phyloP scores from a whole-genome alignment of 2,329 filamentous ascomycete genomes.

The Claviceps spartinae region DNA sequence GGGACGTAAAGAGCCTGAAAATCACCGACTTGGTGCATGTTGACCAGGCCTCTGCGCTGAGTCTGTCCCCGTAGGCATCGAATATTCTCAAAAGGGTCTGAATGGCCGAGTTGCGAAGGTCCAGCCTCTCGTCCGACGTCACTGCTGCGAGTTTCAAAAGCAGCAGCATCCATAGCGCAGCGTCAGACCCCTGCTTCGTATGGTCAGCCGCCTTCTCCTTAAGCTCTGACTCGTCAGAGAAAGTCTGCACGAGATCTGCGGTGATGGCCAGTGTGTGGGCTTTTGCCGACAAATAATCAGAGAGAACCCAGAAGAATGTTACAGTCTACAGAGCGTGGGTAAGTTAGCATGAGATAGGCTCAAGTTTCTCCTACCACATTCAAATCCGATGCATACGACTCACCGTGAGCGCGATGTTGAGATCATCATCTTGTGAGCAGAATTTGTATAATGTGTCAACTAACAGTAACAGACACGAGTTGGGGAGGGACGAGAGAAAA shows the following conservation, averaged over 20 bases:
- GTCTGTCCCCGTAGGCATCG: slow-evolving; percentile 73
- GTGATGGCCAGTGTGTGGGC: slow-evolving; percentile 45
- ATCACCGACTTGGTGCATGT: slow-evolving; percentile 70
- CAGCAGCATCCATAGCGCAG: slow-evolving; percentile 67
- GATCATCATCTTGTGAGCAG: slow-evolving; percentile 75
- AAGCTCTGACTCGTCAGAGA: slow-evolving; percentile 34
- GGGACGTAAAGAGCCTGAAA: slow-evolving; percentile 60
- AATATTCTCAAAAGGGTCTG: slow-evolving; percentile 87
- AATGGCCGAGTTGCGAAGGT: slow-evolving; percentile 75
- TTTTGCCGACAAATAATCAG: slow-evolving; percentile 63
- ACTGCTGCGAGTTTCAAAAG: slow-evolving; percentile 58
- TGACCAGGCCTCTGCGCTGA: slow-evolving; percentile 68
- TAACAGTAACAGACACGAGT: slow-evolving; percentile 59
- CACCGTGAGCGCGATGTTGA: slow-evolving; percentile 89
- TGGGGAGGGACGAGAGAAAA: slow-evolving; percentile 63
- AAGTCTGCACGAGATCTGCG: slow-evolving; percentile 37
- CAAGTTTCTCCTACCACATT: background rate
- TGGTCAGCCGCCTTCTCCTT: slow-evolving; percentile 44
- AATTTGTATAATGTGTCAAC: slow-evolving; percentile 84
- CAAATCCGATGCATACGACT: slow-evolving; percentile 13
- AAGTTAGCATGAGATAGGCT: background rate
- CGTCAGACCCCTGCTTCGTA: slow-evolving; percentile 47
- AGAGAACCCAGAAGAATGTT: slow-evolving; percentile 91
- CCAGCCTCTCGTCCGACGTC: slow-evolving; percentile 56
- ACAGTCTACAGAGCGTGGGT: slow-evolving; percentile 48